These are phyloP conservation scores for Alternaria viburni DNA, from an alignment of 2,329 filamentous ascomycete genomes.

Conservation along the genomic window DNA sequence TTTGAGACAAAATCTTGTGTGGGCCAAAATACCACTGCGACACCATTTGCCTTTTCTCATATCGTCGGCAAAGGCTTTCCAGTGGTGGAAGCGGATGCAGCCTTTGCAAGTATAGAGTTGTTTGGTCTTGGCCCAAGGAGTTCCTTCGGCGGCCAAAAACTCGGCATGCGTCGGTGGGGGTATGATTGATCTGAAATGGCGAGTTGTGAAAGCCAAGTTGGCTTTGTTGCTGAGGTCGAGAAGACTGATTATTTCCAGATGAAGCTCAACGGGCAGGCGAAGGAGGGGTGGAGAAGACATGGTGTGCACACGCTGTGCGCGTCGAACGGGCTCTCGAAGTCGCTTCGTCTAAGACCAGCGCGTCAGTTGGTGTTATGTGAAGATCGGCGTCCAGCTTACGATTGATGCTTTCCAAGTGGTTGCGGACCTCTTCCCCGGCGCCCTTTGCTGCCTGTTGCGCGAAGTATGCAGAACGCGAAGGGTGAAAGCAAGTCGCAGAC, in stretches of 20 bases:
- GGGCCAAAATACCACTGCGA: constrained; percentile 30
- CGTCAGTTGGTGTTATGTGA: not conserved
- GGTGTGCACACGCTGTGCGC: not conserved
- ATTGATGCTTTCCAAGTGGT: not conserved
- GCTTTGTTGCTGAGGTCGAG: constrained; percentile 30
- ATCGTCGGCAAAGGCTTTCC: constrained; percentile 31
- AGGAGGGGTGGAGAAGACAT: constrained; percentile 25
- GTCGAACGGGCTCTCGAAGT: not conserved
- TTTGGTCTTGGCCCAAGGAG: constrained; percentile 23
- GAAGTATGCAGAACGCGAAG: not conserved
- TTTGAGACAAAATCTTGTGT: constrained; percentile 31
- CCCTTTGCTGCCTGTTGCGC: not conserved
- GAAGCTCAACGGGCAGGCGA: constrained; percentile 34
- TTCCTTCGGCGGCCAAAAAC: constrained; percentile 29
- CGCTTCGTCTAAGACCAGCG: not conserved
- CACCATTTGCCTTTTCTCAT: constrained; percentile 39
- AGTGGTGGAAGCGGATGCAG: constrained; percentile 26
- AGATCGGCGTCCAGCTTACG: constrained; percentile 4
- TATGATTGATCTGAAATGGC: constrained; percentile 27
- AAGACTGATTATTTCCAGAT: constrained; percentile 25
- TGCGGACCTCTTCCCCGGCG: not conserved
- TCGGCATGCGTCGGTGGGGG: constrained; percentile 24
- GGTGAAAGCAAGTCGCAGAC: not conserved
- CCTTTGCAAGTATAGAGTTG: constrained; percentile 31
- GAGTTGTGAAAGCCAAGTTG: constrained; percentile 22